Conservation (phyloP, 2,329 filamentous ascomycete genomes). For the Sporothrix dimorphospora region DNA sequence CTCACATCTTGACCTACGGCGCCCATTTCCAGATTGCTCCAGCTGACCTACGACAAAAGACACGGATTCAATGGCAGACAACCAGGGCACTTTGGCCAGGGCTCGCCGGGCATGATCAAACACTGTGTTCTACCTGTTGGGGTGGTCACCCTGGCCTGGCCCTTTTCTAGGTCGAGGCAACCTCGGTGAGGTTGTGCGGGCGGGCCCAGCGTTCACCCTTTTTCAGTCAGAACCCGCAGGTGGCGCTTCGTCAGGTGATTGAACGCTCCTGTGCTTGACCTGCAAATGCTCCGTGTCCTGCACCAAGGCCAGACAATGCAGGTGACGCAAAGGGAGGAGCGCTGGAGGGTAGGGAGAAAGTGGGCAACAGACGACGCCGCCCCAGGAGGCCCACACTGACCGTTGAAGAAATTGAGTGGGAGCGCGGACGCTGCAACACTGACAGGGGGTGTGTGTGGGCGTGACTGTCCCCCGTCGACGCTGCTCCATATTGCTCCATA, state of each 20-base stretch:
- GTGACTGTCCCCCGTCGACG: neutral
- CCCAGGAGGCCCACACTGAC: neutral
- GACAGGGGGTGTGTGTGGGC: neutral
- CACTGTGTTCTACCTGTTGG: neutral
- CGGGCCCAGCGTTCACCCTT: neutral
- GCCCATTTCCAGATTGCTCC: neutral
- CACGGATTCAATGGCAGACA: neutral
- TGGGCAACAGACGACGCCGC: neutral
- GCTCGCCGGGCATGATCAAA: neutral
- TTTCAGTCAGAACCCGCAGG: neutral
- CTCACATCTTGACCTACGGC: neutral
- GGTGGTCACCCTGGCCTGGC: neutral
- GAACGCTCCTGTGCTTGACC: slow-evolving; percentile 17
- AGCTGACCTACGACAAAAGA: neutral
- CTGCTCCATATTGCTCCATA: neutral
- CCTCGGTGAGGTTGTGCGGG: slow-evolving; percentile 2
- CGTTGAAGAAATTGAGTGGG: neutral
- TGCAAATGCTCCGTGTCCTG: neutral
- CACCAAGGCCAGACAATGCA: neutral
- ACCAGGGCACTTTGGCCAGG: neutral
- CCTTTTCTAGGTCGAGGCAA: neutral
- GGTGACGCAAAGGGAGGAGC: neutral
- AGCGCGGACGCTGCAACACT: slow-evolving; percentile 11
- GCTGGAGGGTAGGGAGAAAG: neutral
- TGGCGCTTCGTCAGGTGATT: slow-evolving; percentile 20